Base-by-base conservation (phyloP, 352 stramenopile species). In the Pythium volutum region DNA sequence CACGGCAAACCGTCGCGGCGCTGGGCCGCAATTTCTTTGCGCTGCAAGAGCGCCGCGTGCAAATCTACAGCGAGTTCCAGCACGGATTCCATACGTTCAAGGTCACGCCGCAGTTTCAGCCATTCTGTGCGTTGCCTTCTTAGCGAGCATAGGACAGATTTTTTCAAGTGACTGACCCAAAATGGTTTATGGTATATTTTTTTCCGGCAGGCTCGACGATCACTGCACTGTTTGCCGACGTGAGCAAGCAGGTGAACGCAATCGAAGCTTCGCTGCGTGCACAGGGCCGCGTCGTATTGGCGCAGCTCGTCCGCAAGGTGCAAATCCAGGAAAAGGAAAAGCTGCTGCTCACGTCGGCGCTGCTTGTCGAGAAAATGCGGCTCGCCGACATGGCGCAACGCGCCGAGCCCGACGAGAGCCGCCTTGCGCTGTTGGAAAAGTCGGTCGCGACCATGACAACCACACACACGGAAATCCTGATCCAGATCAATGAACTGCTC, bases 301-400 rank as follows among this genome's bases (percentile, higher is more conserved):
- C 84, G 20, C 59, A 85, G 31, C 69, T 78, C 49, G 58, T 95
- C n/a, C 86, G 86, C 57, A 84, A 84, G 49, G 50, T 95, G 25
- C 86, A 95, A 46, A 2, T 73, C 26, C 68, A 92, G 57, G 86
- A 95, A 48, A 93, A 93, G 53, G 84, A 93, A 26, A 95, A 95
- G 45, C 69, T 95, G 31, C 64, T 95, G 25, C 49, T 93, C 48
- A 93, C 86, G 9, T 93, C 86, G 31, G 86, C 83, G 15, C 47
- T 93, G 18, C 55, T 92, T 6, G 74, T 95, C n/a, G 86, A 95
- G 67, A 82, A 89, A 25, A 91, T 93, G 84, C 77, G 86, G 10
- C 64, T 87, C 7, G 54, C 60, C 7, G 73, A 89, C 48, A 73
- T 71, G 22, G 41, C 39, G 31, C 73, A 63, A 5, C 73, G 71